Conservation (phyloP, 176 grass and related monocot species). For the Oryza meridionalis region DNA sequence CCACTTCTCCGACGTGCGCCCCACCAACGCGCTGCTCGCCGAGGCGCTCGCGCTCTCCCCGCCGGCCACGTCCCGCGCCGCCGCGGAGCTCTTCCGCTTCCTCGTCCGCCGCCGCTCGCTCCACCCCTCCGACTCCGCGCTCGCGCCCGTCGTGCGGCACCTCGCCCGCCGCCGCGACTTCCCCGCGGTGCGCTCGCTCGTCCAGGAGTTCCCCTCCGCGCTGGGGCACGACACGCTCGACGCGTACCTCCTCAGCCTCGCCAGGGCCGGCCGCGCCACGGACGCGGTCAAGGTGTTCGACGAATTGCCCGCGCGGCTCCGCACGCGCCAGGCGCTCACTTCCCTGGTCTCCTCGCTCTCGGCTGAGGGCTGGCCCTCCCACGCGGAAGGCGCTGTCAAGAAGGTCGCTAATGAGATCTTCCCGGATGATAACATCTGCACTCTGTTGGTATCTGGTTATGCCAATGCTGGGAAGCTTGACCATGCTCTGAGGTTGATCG, state of each 20-base stretch:
- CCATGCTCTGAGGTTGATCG: conserved; percentile 74
- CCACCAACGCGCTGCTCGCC: conserved; percentile 67
- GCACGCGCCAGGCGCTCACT: conserved; percentile 52
- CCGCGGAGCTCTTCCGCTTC: conserved; percentile 76
- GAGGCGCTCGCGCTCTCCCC: conserved; percentile 75
- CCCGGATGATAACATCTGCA: conserved; percentile 82
- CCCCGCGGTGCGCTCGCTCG: conserved; percentile 56
- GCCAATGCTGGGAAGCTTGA: conserved; percentile 84
- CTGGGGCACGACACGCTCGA: conserved; percentile 60
- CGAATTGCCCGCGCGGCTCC: conserved; percentile 48
- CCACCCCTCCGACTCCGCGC: conserved; percentile 66
- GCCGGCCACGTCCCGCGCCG: conserved; percentile 58
- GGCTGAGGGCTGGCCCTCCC: conserved; percentile 55
- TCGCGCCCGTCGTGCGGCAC: conserved; percentile 66
- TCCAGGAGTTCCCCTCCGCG: conserved; percentile 67
- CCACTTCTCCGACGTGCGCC: conserved; percentile 87
- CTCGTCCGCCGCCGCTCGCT: conserved; percentile 75
- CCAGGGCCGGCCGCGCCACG: conserved; percentile 57
- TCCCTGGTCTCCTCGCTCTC: conserved; percentile 63
- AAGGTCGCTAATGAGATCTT: conserved; percentile 76
- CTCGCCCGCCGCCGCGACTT: conserved; percentile 87
- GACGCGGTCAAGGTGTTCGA: conserved; percentile 78
- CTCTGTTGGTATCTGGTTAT: conserved; percentile 73
- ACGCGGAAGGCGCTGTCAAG: conserved; percentile 74
- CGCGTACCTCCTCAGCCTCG: conserved; percentile 59